Evolutionary conservation across 805 yeast species (phyloP).

Genomic region (Ogataea paradorogensis): DNA sequence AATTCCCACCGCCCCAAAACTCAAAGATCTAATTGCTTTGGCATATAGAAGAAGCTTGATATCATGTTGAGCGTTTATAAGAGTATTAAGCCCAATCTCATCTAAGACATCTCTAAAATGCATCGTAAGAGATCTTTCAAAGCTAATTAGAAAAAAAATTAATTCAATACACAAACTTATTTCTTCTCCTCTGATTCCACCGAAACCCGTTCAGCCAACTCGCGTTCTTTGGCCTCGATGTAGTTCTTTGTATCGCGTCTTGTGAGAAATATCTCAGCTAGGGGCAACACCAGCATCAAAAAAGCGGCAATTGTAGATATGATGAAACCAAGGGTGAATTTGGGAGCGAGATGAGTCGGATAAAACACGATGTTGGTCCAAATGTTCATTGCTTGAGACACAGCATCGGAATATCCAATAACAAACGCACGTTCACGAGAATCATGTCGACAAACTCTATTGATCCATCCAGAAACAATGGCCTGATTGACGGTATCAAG

Average conservation of each 20-base stretch:
- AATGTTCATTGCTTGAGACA: constrained; percentile 43
- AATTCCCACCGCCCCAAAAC: constrained; percentile 39
- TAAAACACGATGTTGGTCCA: constrained; percentile 45
- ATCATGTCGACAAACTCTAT: constrained; percentile 45
- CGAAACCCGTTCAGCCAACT: constrained; percentile 1
- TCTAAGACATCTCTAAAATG: constrained; percentile 10
- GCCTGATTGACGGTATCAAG: constrained; percentile 37
- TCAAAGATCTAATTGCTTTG: constrained; percentile 36
- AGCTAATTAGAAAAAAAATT: background rate
- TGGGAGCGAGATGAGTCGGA: constrained; percentile 41
- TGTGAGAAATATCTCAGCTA: constrained; percentile 27
- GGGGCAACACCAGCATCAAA: constrained; percentile 37
- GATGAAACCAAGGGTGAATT: constrained; percentile 39
- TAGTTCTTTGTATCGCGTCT: constrained; percentile 26
- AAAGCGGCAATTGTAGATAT: constrained; percentile 35
- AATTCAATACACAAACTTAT: background rate
- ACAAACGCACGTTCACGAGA: constrained; percentile 62
- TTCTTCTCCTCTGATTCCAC: background rate
- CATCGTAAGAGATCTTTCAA: background rate
- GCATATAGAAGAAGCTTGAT: constrained; percentile 33
- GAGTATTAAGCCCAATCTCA: constrained; percentile 38
- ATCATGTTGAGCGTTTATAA: constrained; percentile 32
- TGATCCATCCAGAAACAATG: constrained; percentile 42
- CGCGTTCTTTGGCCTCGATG: constrained; percentile 15
- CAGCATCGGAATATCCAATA: constrained; percentile 38